Evolutionary conservation across 106 monocot species (phyloP), one percentile per base, ranked within the genome.

Genomic region (Amphibolis antarctica): DNA sequence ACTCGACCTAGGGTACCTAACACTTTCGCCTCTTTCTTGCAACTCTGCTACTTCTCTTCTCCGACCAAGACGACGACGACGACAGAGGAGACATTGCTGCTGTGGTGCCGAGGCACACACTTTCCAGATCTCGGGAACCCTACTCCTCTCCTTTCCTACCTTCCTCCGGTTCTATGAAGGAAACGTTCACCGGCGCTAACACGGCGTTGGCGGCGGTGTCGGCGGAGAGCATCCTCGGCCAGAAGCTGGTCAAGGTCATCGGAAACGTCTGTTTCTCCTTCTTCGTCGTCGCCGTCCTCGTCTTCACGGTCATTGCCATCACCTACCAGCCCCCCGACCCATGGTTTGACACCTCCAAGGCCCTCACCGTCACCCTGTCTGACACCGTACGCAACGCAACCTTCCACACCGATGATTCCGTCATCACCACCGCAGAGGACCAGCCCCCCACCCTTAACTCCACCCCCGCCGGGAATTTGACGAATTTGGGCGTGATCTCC

Each of bases 321-420:
- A 98, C 98, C 66, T 98, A 98, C 85, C 90, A 88, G 48, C 87
- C 90, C 27, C 80, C 98, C 12, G 98, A 98, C 55, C 98, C 98
- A 47, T 98, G 98, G 98, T 70, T 98, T 53, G 68, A 81, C 53
- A 82, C 90, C 53, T 69, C 91, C 80, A 69, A 66, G 47, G 74
- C 87, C 71, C 50, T 98, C 65, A 81, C 84, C 72, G 27, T 52
- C 55, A 60, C 82, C 72, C 82, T 91, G 65, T 76, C 90, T 67
- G 58, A 64, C 46, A 79, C 70, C 53, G 76, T 98, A 63, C 73
- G 68, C 51, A 98, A 91, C 87, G 73, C 91, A 76, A 91, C 98
- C 73, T 85, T 98, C 85, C 71, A 68, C 67, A 17, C 82, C 68
- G 98, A 89, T 70, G 82, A 82, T 60, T 82, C 82, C 61, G 29